Evolutionary conservation across 345 rosid genomes (phyloP).

Genomic region (Citrus maxima): DNA sequence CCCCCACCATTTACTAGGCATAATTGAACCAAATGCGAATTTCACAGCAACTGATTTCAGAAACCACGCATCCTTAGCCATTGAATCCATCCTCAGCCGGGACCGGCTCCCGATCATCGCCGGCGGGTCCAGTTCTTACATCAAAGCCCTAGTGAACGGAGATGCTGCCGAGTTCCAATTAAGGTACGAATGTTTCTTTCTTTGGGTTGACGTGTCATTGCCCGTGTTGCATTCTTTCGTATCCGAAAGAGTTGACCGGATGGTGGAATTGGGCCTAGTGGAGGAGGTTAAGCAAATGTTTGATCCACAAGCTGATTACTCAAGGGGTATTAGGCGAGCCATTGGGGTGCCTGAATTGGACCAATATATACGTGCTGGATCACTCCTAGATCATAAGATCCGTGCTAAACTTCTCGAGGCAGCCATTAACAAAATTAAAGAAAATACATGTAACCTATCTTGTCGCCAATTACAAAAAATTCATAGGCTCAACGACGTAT

Average conservation of each 20-base stretch:
- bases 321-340: slow-evolving; percentile 64
- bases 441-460: slow-evolving; percentile 52
- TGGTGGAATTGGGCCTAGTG: slow-evolving; percentile 65
- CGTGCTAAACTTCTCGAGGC: slow-evolving; percentile 35
- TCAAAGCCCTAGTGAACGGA: slow-evolving; percentile 56
- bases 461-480: slow-evolving; percentile 61
- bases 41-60: slow-evolving; percentile 62
- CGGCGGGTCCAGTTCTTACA: slow-evolving; percentile 87
- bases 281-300: slow-evolving; percentile 59
- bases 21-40: slow-evolving; percentile 43
- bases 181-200: slow-evolving; percentile 66
- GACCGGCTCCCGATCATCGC: slow-evolving; percentile 69
- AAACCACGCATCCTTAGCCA: slow-evolving; percentile 35
- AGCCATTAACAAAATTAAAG: slow-evolving; percentile 57
- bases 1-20: slow-evolving; percentile 75
- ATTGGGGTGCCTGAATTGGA: slow-evolving; percentile 84
- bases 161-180: slow-evolving; percentile 50
- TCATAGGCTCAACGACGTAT: slow-evolving; percentile 35
- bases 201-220: slow-evolving; percentile 77
- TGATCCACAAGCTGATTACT: slow-evolving; percentile 50
- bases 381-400: slow-evolving; percentile 17
- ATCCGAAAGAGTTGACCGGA: slow-evolving; percentile 71
- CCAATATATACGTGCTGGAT: slow-evolving; percentile 41
- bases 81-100: slow-evolving; percentile 37
- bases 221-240: slow-evolving; percentile 59